phyloP scores from a whole-genome alignment of 2,329 filamentous ascomycete species.

The Alternaria arbusti region DNA sequence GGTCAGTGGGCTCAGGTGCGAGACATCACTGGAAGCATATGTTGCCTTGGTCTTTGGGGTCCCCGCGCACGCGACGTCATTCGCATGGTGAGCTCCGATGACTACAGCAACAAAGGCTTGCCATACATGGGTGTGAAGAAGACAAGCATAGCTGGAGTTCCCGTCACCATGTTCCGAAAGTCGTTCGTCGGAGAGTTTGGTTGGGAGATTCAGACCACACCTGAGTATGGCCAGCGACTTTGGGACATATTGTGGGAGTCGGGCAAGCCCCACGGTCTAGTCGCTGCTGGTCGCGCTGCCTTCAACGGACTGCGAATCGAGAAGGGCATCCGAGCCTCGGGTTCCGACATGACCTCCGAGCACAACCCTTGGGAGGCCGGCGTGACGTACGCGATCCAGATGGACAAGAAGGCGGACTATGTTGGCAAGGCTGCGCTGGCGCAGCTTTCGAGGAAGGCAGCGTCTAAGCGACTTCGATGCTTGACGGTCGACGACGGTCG shows the following conservation, averaged over 20 bases:
- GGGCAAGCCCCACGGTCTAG: constrained; percentile 61
- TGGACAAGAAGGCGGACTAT: constrained; percentile 55
- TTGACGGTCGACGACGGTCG: constrained; percentile 63
- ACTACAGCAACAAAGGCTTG: constrained; percentile 56
- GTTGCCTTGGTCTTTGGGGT: constrained; percentile 68
- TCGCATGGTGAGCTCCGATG: constrained; percentile 52
- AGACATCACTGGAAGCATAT: constrained; percentile 66
- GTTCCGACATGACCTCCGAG: constrained; percentile 66
- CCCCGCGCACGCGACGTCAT: constrained; percentile 63
- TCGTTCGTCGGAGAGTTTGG: constrained; percentile 68
- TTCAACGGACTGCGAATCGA: constrained; percentile 66
- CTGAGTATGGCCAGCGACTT: constrained; percentile 63
- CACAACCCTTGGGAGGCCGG: constrained; percentile 67
- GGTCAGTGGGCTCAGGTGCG: constrained; percentile 58
- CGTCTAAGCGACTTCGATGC: constrained; percentile 52
- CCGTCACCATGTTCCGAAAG: constrained; percentile 62
- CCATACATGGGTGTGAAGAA: constrained; percentile 60
- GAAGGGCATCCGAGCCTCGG: constrained; percentile 64
- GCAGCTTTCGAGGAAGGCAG: constrained; percentile 48
- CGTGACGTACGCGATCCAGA: constrained; percentile 58
- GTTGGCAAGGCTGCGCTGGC: constrained; percentile 60
- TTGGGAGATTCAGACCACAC: constrained; percentile 67
- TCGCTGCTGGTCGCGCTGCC: constrained; percentile 65
- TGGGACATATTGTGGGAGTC: constrained; percentile 66
- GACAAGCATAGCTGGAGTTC: constrained; percentile 60